These are phyloP conservation scores for Zelopaecilomyces penicillatus DNA, from an alignment of 2,329 filamentous ascomycete species.

Conservation along the genomic window DNA sequence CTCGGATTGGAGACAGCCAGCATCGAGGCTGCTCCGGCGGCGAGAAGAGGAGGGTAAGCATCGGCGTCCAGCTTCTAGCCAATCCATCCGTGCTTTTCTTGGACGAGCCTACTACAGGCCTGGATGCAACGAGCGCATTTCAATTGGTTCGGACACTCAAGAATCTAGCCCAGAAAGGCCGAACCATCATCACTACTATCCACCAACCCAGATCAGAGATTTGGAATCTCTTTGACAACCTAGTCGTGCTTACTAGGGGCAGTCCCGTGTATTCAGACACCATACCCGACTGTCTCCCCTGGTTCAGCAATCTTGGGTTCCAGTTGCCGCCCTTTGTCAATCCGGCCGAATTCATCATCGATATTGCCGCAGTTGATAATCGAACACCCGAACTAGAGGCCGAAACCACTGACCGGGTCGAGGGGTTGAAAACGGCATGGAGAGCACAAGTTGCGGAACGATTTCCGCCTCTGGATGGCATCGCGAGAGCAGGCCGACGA, in stretches of 20 bases:
- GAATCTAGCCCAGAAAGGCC: constrained; percentile 55
- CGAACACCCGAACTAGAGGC: constrained; percentile 58
- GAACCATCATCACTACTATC: constrained; percentile 66
- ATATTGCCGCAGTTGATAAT: constrained; percentile 66
- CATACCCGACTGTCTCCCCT: constrained; percentile 47
- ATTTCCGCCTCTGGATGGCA: constrained; percentile 13
- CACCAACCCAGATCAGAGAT: constrained; percentile 75
- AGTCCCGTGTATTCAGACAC: constrained; percentile 60
- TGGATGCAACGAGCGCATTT: constrained; percentile 70
- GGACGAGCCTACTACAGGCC: constrained; percentile 70
- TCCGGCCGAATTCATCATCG: constrained; percentile 68
- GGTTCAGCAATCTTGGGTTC: constrained; percentile 55
- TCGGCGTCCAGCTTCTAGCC: constrained; percentile 69
- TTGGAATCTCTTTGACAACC: constrained; percentile 66
- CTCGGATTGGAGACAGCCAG: constrained; percentile 60
- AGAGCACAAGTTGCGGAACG: constrained; percentile 24
- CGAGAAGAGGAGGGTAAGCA: constrained; percentile 68
- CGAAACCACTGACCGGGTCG: constrained; percentile 50
- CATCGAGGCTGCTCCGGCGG: constrained; percentile 73
- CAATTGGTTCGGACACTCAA: constrained; percentile 66
- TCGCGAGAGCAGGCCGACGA: neutral
- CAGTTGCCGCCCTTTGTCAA: constrained; percentile 64
- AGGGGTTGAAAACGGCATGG: constrained; percentile 56
- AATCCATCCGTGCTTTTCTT: constrained; percentile 72
- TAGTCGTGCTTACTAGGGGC: constrained; percentile 60